Percentiles rank a stretch among this genome's conserved stretches.
Evolutionary conservation across 2,329 filamentous ascomycete species (phyloP).

Genomic region (Fusarium nygamai): DNA sequence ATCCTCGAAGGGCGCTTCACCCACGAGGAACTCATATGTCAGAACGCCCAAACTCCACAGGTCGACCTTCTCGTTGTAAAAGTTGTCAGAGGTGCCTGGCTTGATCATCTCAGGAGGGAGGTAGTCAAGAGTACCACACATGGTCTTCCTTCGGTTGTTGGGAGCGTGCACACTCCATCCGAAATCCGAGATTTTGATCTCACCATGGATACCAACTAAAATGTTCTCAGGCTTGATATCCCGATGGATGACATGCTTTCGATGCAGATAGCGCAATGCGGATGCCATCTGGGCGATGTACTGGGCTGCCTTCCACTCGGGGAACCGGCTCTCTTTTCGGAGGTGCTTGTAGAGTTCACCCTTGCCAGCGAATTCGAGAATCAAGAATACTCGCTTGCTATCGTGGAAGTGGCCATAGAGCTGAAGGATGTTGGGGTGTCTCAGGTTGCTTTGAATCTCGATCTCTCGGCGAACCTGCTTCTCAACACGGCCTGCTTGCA

Average conservation of each 20-base stretch:
- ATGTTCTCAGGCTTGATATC: slow-evolving; percentile 99
- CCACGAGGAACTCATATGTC: slow-evolving; percentile 95
- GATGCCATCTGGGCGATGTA: slow-evolving; percentile 90
- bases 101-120: slow-evolving; percentile 98
- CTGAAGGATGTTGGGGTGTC: slow-evolving; percentile 84
- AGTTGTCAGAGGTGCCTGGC: slow-evolving; percentile 82
- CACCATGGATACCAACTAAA: slow-evolving; percentile 92
- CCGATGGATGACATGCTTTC: slow-evolving; percentile 96
- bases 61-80: slow-evolving; percentile 94
- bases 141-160: slow-evolving; percentile 90
- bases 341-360: slow-evolving; percentile 90
- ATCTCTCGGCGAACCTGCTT: slow-evolving; percentile 89
- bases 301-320: slow-evolving; percentile 85
- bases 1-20: slow-evolving; percentile 97
- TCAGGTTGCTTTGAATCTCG: slow-evolving; percentile 86
- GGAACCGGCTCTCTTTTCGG: slow-evolving; percentile 79
- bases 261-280: slow-evolving; percentile 88
- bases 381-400: slow-evolving; percentile 85
- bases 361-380: slow-evolving; percentile 85
- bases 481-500: slow-evolving; percentile 79
- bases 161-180: slow-evolving; percentile 98
- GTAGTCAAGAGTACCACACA: slow-evolving; percentile 98
- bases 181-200: slow-evolving; percentile 99
- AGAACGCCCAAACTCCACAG: slow-evolving; percentile 95
- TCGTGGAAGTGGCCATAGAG: slow-evolving; percentile 91